Conservation (phyloP, 148 eudicot species). For the Cornus florida region DNA sequence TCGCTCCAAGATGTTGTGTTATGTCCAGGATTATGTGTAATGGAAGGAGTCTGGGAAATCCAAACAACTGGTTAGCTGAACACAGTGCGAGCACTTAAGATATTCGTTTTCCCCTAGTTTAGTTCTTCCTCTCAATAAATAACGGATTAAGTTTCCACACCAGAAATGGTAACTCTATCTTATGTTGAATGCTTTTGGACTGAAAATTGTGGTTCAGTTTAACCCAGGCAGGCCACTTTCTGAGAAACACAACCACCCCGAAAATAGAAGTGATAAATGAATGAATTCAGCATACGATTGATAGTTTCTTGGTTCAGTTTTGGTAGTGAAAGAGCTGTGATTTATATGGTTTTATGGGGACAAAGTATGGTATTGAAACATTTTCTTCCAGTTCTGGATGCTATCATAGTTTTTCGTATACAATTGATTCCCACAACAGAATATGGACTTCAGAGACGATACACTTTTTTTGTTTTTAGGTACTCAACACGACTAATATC, state of each 20-base stretch:
- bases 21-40: background rate
- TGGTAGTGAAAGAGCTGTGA: background rate
- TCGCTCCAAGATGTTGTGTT: background rate
- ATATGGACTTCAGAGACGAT: background rate
- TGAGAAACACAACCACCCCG: background rate
- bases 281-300: background rate
- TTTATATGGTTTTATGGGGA: background rate
- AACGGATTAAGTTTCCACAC: background rate
- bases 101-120: background rate
- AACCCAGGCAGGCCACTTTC: background rate
- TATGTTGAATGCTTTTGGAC: background rate
- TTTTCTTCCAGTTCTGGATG: background rate
- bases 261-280: background rate
- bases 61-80: background rate
- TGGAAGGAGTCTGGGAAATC: background rate
- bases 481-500: background rate
- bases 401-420: background rate
- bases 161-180: background rate
- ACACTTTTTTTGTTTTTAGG: background rate
- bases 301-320: too few relatives aligned
- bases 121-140: background rate
- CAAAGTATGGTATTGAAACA: background rate
- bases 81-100: background rate
- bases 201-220: background rate
- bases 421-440: background rate